Evolutionary conservation across 2,329 filamentous ascomycete genomes (phyloP), one percentile per base, ranked within the genome.

Genomic region (Dactylellina drechsleri): DNA sequence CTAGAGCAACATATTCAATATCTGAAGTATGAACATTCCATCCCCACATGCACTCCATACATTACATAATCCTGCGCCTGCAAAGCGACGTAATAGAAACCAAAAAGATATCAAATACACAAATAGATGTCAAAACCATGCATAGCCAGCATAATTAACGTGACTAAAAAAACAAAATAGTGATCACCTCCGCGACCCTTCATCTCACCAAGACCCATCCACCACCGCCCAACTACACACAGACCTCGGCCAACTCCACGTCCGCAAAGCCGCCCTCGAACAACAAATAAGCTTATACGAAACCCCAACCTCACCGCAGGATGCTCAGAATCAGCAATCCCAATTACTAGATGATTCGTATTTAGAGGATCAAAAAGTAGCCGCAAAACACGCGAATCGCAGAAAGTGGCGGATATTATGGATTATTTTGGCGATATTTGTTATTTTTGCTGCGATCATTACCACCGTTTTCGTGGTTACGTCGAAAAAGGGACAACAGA

Each of bases 271-370:
- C 7, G 8, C 15, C 7, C 53, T 56, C 2, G 28, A 56, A 13
- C 53, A 56, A 41, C 12, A 20, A 56, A 40, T 56, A 16, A 26
- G 28, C 4, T 10, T 40, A 15, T 28, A 40, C n/a, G 23, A 56
- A 18, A 10, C 8, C 3, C 28, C 26, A 0, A n/a, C 15, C 5
- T 41, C n/a, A n/a, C 26, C 53, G 28, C 2, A 13, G 2, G 23
- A 16, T 18, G n/a, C 28, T 3, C 26, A 56, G 41, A 56, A n/a
- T 28, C 28, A 12, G 8, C 15, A 56, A 40, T 40, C 31, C 1
- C 53, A 40, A 16, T n/a, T 56, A 16, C n/a, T 56, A 28, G 53
- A 56, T 16, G 53, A 56, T n/a, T 2, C 7, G 28, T 56, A 56
- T 41, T 20, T 56, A 12, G 53, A 28, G 3, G 53, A 56, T 4